Conservation (phyloP, 1,284 basidiomycete species). For the Neolentinus lepideus region DNA sequence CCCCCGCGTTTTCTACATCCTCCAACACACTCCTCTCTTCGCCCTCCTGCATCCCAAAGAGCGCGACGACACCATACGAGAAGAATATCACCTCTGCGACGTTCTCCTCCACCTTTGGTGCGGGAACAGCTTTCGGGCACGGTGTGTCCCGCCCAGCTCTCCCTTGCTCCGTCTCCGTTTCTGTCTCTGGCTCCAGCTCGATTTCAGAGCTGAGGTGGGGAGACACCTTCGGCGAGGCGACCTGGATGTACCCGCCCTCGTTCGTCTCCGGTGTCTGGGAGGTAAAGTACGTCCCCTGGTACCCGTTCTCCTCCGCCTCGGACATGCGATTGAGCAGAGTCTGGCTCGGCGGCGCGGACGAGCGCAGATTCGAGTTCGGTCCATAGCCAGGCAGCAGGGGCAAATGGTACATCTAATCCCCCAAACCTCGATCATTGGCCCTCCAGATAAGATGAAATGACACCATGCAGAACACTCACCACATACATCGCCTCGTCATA, state of each 20-base stretch:
- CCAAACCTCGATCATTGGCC: neutral
- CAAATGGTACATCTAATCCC: constrained; percentile 78
- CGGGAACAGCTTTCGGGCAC: neutral
- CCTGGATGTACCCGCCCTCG: constrained; percentile 2
- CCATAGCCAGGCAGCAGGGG: constrained; percentile 91
- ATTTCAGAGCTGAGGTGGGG: neutral
- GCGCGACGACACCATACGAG: constrained; percentile 81
- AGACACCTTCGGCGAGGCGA: neutral
- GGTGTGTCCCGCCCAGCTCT: neutral
- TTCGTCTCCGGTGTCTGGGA: constrained; percentile 21
- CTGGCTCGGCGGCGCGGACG: constrained; percentile 64
- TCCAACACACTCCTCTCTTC: constrained; percentile 79
- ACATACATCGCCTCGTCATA: constrained; percentile 94
- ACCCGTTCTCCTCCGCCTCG: constrained; percentile 86
- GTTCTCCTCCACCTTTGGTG: constrained; percentile 11
- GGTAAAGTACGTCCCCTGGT: constrained; percentile 80
- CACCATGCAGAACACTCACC: constrained; percentile 40
- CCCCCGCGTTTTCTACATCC: constrained; percentile 68
- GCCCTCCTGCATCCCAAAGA: constrained; percentile 74
- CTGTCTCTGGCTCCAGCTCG: constrained; percentile 10
- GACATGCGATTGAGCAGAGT: constrained; percentile 65
- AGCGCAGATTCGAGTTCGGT: constrained; percentile 77
- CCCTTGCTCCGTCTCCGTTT: constrained; percentile 10
- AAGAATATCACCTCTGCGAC: constrained; percentile 88
- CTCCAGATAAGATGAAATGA: neutral